Percentiles rank a stretch among this genome's conserved stretches.
Conservation (phyloP, 2,329 filamentous ascomycete species). For the Lomentospora prolificans region DNA sequence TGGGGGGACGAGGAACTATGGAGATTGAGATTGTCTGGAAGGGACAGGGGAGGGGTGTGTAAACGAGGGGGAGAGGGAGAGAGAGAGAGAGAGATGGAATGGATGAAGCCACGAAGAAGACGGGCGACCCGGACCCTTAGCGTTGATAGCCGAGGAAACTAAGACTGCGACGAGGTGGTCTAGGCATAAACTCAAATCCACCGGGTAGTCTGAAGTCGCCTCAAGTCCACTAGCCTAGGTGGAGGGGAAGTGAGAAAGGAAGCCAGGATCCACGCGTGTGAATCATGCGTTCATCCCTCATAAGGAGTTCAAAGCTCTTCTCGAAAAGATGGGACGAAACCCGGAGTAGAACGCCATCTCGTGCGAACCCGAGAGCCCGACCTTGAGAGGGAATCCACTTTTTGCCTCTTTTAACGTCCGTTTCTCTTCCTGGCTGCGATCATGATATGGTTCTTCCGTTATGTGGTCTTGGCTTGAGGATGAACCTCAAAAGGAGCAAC, state of each 20-base stretch:
- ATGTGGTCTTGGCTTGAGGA: neutral
- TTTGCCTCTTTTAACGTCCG: neutral
- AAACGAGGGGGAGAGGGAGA: no score
- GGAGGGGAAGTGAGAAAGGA: no score
- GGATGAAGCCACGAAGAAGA: neutral
- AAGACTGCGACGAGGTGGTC: no score
- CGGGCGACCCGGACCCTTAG: no score
- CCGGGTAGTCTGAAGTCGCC: no score
- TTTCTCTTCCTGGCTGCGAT: neutral
- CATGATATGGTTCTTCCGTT: no score
- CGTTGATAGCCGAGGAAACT: no score
- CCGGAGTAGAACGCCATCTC: neutral
- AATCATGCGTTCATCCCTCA: neutral
- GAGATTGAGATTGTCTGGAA: neutral
- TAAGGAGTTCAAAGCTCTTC: no score
- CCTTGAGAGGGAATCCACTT: neutral
- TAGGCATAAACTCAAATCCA: neutral
- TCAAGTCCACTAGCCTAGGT: no score
- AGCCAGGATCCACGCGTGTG: neutral
- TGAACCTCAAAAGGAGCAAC: neutral
- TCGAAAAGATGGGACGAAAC: neutral
- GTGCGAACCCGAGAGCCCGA: no score
- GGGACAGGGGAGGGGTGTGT: conserved; percentile 46
- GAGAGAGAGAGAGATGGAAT: no score
- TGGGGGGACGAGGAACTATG: neutral